A percentile compares a stretch with the other conserved stretches of the same genome.
phyloP scores from a whole-genome alignment of 2,329 filamentous ascomycete genomes.

The Pleoardoris graminearum region DNA sequence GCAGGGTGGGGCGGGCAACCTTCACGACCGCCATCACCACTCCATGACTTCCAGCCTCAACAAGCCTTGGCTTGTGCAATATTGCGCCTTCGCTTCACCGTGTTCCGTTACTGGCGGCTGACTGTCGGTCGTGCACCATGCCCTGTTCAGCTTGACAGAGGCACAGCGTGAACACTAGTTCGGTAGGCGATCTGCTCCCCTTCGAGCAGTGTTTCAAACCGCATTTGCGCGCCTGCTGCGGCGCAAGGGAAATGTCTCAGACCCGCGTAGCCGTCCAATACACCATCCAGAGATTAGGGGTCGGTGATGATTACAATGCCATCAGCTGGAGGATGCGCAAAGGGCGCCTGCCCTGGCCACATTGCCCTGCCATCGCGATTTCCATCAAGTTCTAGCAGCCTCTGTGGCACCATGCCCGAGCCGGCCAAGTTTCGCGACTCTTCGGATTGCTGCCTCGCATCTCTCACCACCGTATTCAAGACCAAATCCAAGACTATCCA shows the following conservation, averaged over 20 bases:
- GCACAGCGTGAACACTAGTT: slow-evolving; percentile 7
- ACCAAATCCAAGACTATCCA: slow-evolving; percentile 3
- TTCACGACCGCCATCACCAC: slow-evolving; percentile 9
- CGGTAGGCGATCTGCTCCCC: background rate
- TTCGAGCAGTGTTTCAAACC: slow-evolving; percentile 32
- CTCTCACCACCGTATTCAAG: slow-evolving; percentile 7
- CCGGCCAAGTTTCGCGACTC: slow-evolving; percentile 12
- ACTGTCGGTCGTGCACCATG: slow-evolving; percentile 20
- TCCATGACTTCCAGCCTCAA: slow-evolving; percentile 28
- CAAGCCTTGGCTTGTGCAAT: slow-evolving; percentile 20
- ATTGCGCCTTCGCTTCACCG: slow-evolving; percentile 27
- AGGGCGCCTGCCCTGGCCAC: slow-evolving; percentile 10
- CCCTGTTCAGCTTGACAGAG: slow-evolving; percentile 17
- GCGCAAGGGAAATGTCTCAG: slow-evolving; percentile 22
- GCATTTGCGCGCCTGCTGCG: slow-evolving; percentile 18
- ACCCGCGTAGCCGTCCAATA: slow-evolving; percentile 28
- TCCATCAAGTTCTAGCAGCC: slow-evolving; percentile 7
- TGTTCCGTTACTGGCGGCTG: slow-evolving; percentile 22
- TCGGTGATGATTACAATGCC: slow-evolving; percentile 9
- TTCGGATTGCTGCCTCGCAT: background rate
- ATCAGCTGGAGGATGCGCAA: slow-evolving; percentile 20
- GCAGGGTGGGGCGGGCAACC: slow-evolving; percentile 8
- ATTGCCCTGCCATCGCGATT: slow-evolving; percentile 14
- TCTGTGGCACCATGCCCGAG: slow-evolving; percentile 11
- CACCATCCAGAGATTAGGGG: slow-evolving; percentile 22